Base-by-base conservation (phyloP, 108 stramenopile species). In the Stephanodiscus triporus region DNA sequence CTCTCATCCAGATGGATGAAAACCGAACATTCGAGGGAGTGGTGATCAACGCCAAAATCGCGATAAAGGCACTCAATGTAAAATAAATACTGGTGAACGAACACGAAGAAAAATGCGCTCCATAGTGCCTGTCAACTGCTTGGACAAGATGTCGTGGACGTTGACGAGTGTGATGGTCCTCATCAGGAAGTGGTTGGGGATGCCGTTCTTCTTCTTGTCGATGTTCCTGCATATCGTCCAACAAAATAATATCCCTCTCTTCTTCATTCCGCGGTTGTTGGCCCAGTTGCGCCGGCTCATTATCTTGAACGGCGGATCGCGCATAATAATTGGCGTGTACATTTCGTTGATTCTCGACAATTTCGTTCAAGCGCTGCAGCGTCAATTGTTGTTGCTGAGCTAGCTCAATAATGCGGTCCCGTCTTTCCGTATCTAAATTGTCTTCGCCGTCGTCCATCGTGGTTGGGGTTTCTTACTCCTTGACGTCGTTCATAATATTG, bases 331-430 rank as follows among this genome's bases (percentile, higher is more conserved):
- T 51, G 16, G 34, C 50, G 19, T 34, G 50, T 6, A 51, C 22
- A 53, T 68, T 56, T 30, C 42, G 66, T 67, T 34, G 66, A 49
- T 67, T 67, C 26, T 17, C 47, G 14, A 67, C 47, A 4, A 67
- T 24, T 50, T 34, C 34, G 50, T 67, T 50, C 50, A 67, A 67
- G 2, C 27, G 40, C 19, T 70, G 68, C 24, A 58, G 37, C 42
- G 56, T n/a, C 57, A 70, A 59, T 45, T 70, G 56, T 48, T 70
- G 68, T 42, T 70, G 68, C 45, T 70, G 68, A 20, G 68, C 68
- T 24, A 70, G 16, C 29, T 70, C 68, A 57, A 70, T 70, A 11
- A 70, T 55, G 27, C 57, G 55, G 30, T 50, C 50, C 34, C 32
- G 66, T 6, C 51, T 29, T 0, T 67, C 66, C 36, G 36, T 51